Conservation (phyloP, 208 protist genomes). For the Trichomonas tenax region DNA sequence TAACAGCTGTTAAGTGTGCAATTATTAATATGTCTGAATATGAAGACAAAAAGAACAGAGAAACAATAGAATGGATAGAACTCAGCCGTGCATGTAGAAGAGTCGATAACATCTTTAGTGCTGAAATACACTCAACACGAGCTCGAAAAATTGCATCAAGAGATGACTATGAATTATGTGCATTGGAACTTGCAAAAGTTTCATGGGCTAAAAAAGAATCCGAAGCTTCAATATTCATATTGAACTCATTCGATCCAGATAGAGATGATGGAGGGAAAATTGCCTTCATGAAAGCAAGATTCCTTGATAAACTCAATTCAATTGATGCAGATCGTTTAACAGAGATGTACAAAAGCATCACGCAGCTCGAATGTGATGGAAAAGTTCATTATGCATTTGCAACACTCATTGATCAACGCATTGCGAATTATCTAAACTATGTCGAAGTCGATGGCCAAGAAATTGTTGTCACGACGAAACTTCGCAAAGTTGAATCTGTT, state of each 20-base stretch:
- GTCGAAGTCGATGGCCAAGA: background rate
- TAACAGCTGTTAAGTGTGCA: background rate
- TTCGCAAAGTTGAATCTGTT: background rate
- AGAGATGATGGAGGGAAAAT: background rate
- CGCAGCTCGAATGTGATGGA: background rate
- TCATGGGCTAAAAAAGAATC: background rate
- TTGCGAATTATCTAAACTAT: background rate
- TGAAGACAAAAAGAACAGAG: background rate
- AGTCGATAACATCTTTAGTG: background rate
- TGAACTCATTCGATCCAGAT: background rate
- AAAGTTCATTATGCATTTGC: background rate
- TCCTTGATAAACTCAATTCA: background rate
- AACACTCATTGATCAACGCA: background rate
- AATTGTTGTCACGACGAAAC: background rate
- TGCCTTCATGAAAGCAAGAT: background rate
- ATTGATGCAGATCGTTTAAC: background rate
- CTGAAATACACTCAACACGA: background rate
- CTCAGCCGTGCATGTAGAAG: background rate
- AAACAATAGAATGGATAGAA: background rate
- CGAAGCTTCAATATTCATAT: background rate
- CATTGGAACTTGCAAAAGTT: background rate
- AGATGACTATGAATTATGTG: background rate
- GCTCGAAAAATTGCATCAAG: background rate
- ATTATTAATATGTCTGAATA: background rate
- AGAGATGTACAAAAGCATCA: background rate